These are phyloP conservation scores for Pythium periplocum DNA, from an alignment of 352 stramenopile genomes.

Conservation along the genomic window DNA sequence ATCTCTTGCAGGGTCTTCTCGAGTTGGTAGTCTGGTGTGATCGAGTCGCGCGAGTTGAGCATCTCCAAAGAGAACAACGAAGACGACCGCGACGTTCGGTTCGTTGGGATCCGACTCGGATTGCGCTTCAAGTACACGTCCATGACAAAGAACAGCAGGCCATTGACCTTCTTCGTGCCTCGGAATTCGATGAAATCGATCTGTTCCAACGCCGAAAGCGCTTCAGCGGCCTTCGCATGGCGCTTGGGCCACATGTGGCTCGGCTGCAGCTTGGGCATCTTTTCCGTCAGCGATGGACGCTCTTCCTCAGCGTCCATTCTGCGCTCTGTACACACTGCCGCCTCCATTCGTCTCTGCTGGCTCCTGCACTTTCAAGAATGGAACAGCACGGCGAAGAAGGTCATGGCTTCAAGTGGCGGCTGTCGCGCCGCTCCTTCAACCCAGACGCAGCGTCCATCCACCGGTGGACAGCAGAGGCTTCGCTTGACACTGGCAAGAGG, in stretches of 20 bases:
- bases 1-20: constrained; percentile 35
- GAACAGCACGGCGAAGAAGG: too few relatives aligned
- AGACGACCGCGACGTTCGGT: constrained; percentile 8
- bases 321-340: too few relatives aligned
- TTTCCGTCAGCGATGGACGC: too few relatives aligned
- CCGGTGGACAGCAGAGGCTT: too few relatives aligned
- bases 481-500: too few relatives aligned
- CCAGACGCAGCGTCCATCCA: too few relatives aligned
- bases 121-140: constrained; percentile 45
- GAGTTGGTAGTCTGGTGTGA: constrained; percentile 33
- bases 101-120: constrained; percentile 39
- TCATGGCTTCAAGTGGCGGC: too few relatives aligned
- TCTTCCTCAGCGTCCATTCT: too few relatives aligned
- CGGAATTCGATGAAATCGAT: constrained; percentile 44
- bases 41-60: constrained; percentile 5
- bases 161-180: constrained; percentile 28
- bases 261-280: constrained; percentile 30
- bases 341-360: too few relatives aligned
- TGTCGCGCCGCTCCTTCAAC: too few relatives aligned
- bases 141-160: constrained; percentile 39
- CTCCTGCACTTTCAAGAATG: too few relatives aligned
- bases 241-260: constrained; percentile 30
- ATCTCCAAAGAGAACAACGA: constrained; percentile 1
- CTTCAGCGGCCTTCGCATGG: constrained; percentile 28
- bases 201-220: constrained; percentile 29